Percentiles rank a stretch among this genome's conserved stretches.
Conservation (phyloP, 495 filamentous ascomycete genomes). For the Xylaria nigripes region DNA sequence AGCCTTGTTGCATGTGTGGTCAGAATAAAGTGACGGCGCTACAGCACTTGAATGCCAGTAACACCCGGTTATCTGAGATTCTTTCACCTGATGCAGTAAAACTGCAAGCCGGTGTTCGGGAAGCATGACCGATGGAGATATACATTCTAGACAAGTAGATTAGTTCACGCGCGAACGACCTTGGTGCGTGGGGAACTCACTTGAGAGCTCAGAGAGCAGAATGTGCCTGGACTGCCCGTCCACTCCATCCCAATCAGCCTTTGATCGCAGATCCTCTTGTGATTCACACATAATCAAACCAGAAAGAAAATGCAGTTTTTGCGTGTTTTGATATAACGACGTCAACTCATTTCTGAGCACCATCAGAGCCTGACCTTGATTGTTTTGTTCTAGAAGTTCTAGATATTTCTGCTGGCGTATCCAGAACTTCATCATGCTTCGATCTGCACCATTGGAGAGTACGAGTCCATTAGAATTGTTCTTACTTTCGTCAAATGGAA, state of each 20-base stretch:
- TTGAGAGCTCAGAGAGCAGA: slow-evolving; percentile 74
- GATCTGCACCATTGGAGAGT: slow-evolving; percentile 37
- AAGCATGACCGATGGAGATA: slow-evolving; percentile 97
- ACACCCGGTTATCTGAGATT: slow-evolving; percentile 71
- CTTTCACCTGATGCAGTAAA: slow-evolving; percentile 75
- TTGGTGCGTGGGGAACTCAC: slow-evolving; percentile 41
- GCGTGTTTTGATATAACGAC: slow-evolving; percentile 71
- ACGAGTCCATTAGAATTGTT: slow-evolving; percentile 38
- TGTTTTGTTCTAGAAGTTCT: slow-evolving; percentile 71
- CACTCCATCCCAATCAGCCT: slow-evolving; percentile 87
- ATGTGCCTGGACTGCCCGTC: slow-evolving; percentile 62
- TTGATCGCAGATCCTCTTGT: slow-evolving; percentile 66
- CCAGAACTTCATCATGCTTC: slow-evolving; percentile 53
- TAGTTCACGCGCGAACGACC: background rate
- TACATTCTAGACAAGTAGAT: slow-evolving; percentile 43
- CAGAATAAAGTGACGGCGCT: slow-evolving; percentile 76
- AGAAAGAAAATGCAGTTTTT: slow-evolving; percentile 68
- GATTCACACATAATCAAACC: slow-evolving; percentile 85
- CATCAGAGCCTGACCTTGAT: slow-evolving; percentile 63
- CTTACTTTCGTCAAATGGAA: slow-evolving; percentile 41
- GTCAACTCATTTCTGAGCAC: slow-evolving; percentile 84
- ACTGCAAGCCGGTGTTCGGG: slow-evolving; percentile 85
- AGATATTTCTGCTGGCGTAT: slow-evolving; percentile 92
- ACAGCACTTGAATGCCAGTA: slow-evolving; percentile 78
- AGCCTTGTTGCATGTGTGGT: slow-evolving; percentile 74